Base-by-base conservation (phyloP, 768 basidiomycete species). In the Tylopilus vinaceipallidus region DNA sequence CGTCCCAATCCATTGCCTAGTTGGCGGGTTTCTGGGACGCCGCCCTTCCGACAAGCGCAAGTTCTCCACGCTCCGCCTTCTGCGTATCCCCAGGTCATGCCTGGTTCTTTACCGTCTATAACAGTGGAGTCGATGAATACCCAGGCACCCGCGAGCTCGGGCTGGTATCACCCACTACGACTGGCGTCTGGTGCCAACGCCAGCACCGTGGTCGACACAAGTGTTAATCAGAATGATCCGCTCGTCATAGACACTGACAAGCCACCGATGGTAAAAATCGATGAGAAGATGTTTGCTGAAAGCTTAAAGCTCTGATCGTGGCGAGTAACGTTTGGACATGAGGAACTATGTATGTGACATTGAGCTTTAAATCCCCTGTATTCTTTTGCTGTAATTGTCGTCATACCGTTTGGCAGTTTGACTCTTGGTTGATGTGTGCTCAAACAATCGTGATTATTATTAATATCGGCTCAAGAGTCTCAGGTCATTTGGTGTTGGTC, bases 81-180 rank as follows among this genome's bases (percentile, higher is more conserved):
- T 30, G 59, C 57, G 14, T 66, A 65, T 48, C 64, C 64, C 2
- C 59, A 64, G 33, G 42, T 54, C 16, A 65, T 65, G 64, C 64
- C 64, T 16, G 64, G 64, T 23, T 54, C 62, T 19, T 45, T 65
- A 20, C 50, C 57, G 17, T 29, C 53, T 34, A 12, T 14, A 12
- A 38, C 17, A n/a, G 4, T 20, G 22, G 48, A 42, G 27, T 29
- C 32, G 8, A 26, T 17, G 33, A 37, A 45, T 33, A 23, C 19
- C 20, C 44, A 11, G 29, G 6, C 33, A 6, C 24, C 14, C 16
- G 16, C 19, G 16, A 6, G 17, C 30, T 11, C 43, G 12, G 11
- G 16, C 19, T 42, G 37, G 42, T 42, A 4, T 32, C 24, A 33
- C 24, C 9, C 27, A n/a, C n/a, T n/a, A 34, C 19, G 23, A 10